Percentiles rank a stretch among this genome's conserved stretches.
Evolutionary conservation across 495 filamentous ascomycete species (phyloP).

Genomic region (Neurospora sp.): DNA sequence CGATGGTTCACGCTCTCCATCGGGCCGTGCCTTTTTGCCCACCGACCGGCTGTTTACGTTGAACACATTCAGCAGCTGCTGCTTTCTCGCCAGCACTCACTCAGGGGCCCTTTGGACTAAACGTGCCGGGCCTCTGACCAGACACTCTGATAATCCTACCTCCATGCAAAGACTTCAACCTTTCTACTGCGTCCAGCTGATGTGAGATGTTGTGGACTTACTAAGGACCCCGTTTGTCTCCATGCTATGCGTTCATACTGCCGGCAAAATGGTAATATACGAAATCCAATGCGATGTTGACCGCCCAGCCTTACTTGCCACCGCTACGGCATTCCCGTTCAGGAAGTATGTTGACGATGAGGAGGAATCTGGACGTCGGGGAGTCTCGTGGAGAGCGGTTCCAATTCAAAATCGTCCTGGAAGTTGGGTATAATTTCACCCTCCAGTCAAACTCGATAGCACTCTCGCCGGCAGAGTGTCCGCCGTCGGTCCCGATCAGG

Average conservation of each 20-base stretch:
- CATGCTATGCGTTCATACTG: background rate
- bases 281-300: background rate
- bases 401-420: too few relatives aligned
- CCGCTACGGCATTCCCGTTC: background rate
- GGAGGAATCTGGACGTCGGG: too few relatives aligned
- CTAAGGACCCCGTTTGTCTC: background rate
- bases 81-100: background rate
- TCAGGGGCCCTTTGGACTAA: background rate
- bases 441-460: too few relatives aligned
- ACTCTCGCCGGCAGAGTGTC: too few relatives aligned
- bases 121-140: background rate
- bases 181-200: background rate
- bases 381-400: too few relatives aligned
- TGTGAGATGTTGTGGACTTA: background rate
- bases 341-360: background rate
- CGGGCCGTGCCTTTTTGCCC: too few relatives aligned
- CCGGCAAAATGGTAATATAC: background rate
- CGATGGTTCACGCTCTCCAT: too few relatives aligned
- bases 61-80: too few relatives aligned
- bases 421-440: too few relatives aligned
- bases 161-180: background rate
- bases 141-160: background rate
- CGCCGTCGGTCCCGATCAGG: background rate
- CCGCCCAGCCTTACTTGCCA: background rate
- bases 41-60: too few relatives aligned